Evolutionary conservation across 805 yeast species (phyloP), one percentile per base, ranked within the genome.

Genomic region (Candida golubevii): DNA sequence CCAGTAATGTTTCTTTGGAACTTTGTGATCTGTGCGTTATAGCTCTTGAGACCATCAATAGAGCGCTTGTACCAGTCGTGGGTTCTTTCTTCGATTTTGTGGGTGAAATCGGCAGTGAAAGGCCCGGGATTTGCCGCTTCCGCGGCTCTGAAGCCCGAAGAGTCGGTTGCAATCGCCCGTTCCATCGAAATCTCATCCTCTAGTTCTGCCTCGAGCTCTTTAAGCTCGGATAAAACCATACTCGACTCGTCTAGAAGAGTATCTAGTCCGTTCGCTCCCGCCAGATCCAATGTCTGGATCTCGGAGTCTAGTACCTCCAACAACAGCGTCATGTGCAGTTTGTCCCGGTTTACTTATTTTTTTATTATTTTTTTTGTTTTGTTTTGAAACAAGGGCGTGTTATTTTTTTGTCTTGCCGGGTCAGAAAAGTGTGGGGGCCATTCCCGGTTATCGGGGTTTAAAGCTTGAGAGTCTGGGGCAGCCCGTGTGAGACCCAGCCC

Each of bases 1-100:
- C 53, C 55, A 8, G 64, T 49, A 8, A 66, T 47, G 41, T 61
- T 62, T 56, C 69, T 69, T 49, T 39, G 63, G 40, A 69, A 67
- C 54, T 51, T 59, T 50, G 63, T 61, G 31, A 60, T 59, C 29
- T 61, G 63, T 4, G 67, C 50, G 49, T 71, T 70, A 51, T 69
- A 70, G 11, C 54, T 36, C 47, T 71, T 71, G 23, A 71, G 53
- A 29, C 48, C 36, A 7, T 46, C 39, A n/a, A 71, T 69, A 8
- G 71, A 63, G 30, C 43, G 42, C 46, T 63, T 65, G 46, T 71
- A 69, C 75, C 75, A 71, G 6, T 37, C 13, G 23, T 54, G 42
- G n/a, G 61, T 40, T 14, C 46, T 15, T 8, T 50, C 45, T 6
- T 60, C 61, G 15, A 64, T 31, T 10, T 14, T 31, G 35, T 34